A percentile compares a stretch with the other conserved stretches of the same genome.
Conservation (phyloP, 805 yeast species). For the Kazachstania africana region DNA sequence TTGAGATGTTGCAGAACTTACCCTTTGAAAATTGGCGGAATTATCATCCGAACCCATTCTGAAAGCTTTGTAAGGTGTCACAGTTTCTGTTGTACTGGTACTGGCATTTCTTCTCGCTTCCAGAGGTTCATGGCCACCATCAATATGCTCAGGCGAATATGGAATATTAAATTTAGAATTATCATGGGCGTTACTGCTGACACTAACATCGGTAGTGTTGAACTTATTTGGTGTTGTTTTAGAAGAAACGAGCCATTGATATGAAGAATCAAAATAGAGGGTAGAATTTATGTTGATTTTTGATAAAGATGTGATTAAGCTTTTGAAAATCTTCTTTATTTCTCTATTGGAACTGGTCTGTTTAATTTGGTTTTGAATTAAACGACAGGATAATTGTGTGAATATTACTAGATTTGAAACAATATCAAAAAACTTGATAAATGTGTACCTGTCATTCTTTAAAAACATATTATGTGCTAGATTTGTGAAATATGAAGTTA, state of each 20-base stretch:
- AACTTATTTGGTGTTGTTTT: not conserved
- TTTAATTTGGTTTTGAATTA: conserved; percentile 40
- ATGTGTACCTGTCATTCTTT: conserved; percentile 39
- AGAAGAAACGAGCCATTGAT: not conserved
- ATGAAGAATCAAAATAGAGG: conserved; percentile 35
- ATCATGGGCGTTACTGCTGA: not conserved
- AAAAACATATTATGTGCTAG: conserved; percentile 39
- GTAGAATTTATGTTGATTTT: conserved; percentile 56
- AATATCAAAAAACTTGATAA: conserved; percentile 40
- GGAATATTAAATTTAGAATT: not conserved
- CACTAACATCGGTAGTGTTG: not conserved
- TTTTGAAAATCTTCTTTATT: conserved; percentile 39
- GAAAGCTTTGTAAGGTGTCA: conserved; percentile 1
- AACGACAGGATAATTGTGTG: conserved; percentile 43
- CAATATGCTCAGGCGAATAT: not conserved
- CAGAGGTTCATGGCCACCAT: conserved; percentile 1
- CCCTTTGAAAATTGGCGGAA: not conserved
- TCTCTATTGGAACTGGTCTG: conserved; percentile 35
- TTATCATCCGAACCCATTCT: not conserved
- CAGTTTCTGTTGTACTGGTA: conserved; percentile 12
- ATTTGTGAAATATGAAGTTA: conserved; percentile 37
- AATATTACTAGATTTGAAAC: conserved; percentile 42
- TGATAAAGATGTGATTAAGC: conserved; percentile 43
- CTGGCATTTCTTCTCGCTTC: conserved; percentile 7
- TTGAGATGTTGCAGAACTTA: conserved; percentile 1